phyloP scores from a whole-genome alignment of 2,329 filamentous ascomycete species.

The Neurospora sp. region DNA sequence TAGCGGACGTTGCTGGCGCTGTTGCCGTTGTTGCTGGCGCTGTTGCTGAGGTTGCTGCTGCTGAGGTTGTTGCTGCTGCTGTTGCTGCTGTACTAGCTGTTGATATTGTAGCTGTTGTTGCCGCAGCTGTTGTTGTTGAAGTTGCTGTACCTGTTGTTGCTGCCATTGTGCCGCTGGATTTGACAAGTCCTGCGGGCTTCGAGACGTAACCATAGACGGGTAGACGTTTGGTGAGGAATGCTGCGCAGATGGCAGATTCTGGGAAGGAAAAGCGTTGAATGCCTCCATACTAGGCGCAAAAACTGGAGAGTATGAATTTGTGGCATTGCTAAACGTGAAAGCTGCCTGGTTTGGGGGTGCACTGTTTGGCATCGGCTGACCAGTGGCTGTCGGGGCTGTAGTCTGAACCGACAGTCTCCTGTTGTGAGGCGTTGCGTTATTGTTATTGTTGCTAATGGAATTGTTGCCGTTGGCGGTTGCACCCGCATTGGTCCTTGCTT shows the following conservation, averaged over 20 bases:
- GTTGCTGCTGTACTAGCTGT: constrained; percentile 1
- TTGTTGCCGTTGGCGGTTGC: background rate
- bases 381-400: background rate
- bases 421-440: background rate
- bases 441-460: background rate
- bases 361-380: background rate
- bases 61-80: constrained; percentile 3
- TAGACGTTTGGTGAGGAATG: background rate
- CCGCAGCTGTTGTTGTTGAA: constrained; percentile 1
- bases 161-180: background rate
- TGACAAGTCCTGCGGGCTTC: background rate
- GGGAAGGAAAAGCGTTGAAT: background rate
- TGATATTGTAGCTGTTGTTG: constrained; percentile 2
- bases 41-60: constrained; percentile 4
- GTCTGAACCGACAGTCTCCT: background rate
- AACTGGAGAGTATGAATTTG: background rate
- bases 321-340: background rate
- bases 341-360: background rate
- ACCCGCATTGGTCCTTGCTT: background rate
- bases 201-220: background rate
- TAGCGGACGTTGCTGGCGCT: constrained; percentile 7
- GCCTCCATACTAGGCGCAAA: background rate
- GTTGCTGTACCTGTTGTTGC: constrained; percentile 2
- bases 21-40: too few species aligned
- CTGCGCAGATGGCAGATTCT: background rate